phyloP scores from a whole-genome alignment of 371 early-diverging fungal species.

The Rhizopus stolonifer region DNA sequence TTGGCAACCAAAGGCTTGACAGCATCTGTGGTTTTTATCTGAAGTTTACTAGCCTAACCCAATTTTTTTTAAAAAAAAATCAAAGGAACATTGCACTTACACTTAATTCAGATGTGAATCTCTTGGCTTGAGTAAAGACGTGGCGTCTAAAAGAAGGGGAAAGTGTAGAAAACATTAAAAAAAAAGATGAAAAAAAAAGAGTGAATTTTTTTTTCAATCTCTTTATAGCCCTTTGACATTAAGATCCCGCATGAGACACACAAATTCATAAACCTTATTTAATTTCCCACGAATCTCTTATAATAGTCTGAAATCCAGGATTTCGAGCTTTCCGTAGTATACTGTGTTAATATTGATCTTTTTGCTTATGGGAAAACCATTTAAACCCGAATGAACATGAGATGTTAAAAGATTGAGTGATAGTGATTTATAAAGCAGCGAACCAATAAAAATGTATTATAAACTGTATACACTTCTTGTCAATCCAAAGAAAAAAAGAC shows the following conservation, averaged over 20 bases:
- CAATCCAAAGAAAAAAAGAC: no score
- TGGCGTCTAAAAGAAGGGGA: conserved; percentile 8
- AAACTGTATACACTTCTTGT: no score
- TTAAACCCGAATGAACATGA: no score
- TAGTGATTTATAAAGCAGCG: no score
- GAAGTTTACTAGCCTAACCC: conserved; percentile 49
- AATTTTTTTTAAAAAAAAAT: not conserved
- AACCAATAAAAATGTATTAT: no score
- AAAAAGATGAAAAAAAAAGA: conserved; percentile 3
- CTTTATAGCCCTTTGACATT: not conserved
- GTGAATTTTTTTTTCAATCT: not conserved
- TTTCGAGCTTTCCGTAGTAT: no score
- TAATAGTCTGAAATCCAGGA: no score
- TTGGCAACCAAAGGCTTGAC: conserved; percentile 70
- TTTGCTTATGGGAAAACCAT: no score
- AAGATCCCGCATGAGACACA: no score
- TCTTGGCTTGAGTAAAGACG: conserved; percentile 17
- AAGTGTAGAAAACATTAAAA: conserved; percentile 17
- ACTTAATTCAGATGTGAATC: conserved; percentile 23
- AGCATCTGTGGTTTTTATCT: conserved; percentile 36
- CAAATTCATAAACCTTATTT: no score
- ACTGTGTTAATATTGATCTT: no score
- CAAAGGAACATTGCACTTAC: conserved; percentile 9
- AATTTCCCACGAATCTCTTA: conserved; percentile 2
- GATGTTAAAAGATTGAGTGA: no score